Base-by-base conservation (phyloP, 2,329 filamentous ascomycete genomes). In the Fusarium caatingaense region DNA sequence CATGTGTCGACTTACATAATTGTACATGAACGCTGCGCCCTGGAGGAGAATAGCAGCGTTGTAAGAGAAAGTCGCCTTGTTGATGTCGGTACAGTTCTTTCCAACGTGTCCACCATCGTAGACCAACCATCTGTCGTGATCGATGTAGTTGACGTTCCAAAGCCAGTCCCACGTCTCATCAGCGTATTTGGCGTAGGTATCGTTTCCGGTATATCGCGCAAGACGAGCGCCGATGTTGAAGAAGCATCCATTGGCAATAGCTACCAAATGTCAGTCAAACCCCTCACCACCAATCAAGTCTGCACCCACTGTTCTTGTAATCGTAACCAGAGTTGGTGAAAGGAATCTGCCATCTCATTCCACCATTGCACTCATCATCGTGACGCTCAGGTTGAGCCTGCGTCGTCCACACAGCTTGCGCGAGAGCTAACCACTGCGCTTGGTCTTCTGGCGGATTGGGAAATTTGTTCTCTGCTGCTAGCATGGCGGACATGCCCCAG, bases 261-360 rank as follows among this genome's bases (percentile, higher is more conserved):
- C 85, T 85, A 41, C 10, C 8, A 11, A 2, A 62, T 32, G 53
- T 73, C 56, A 47, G 45, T 49, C 4, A 2, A 8, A 42, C 12
- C 11, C 10, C n/a, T n/a, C n/a, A n/a, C n/a, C n/a, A n/a, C n/a
- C n/a, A n/a, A n/a, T n/a, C n/a, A n/a, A n/a, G n/a, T n/a, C n/a
- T n/a, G n/a, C n/a, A n/a, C 23, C 32, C 77, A 85, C 83, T 85
- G 75, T 90, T 90, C 78, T 90, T 96, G 83, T 94, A 94, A 75
- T 90, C 86, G 78, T 92, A 96, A 25, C 93, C 93, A 30, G 83
- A 85, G 76, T 94, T 93, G 70, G 91, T 90, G 2, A 87, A 83
- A 60, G 89, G 92, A 64, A 95, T 91, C 81, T 96, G 92, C 91
- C 92, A 93, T 73, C 91, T 84, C 72, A 94, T 76, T 12, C 92